phyloP scores from a whole-genome alignment of 1,284 basidiomycete species.

The Ceratobasidium sp. region DNA sequence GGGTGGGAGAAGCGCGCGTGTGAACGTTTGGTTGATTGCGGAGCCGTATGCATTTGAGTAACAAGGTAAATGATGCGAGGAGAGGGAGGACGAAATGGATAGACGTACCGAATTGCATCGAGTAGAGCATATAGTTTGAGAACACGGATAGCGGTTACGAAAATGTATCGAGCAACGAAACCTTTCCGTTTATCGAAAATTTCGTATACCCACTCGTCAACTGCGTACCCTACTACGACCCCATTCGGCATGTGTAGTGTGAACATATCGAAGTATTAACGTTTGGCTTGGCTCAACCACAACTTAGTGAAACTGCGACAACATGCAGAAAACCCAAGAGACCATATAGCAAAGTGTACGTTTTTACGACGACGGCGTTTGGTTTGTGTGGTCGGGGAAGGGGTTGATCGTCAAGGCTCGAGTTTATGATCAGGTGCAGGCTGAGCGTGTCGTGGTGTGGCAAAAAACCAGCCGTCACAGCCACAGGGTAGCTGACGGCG shows the following conservation, averaged over 20 bases:
- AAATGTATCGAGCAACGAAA: conserved; percentile 41
- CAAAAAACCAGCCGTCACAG: too few species aligned
- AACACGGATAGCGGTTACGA: conserved; percentile 45
- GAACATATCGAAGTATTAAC: conserved; percentile 32
- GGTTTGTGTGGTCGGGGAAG: background rate
- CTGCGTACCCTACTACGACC: conserved; percentile 38
- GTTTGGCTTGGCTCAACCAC: background rate
- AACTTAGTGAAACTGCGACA: conserved; percentile 7
- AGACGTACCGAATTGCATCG: conserved; percentile 44
- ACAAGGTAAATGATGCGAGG: background rate
- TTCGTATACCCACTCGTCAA: conserved; percentile 42
- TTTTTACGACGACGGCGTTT: background rate
- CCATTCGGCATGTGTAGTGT: conserved; percentile 21
- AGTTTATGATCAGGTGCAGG: too few species aligned
- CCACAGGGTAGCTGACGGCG: too few species aligned
- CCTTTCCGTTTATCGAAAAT: conserved; percentile 36
- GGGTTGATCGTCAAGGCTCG: too few species aligned
- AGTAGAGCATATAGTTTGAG: conserved; percentile 45
- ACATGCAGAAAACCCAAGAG: conserved; percentile 51
- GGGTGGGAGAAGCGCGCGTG: conserved; percentile 57
- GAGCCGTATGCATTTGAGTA: conserved; percentile 58
- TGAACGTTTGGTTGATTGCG: conserved; percentile 59
- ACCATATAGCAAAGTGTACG: background rate
- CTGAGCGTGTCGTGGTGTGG: too few species aligned
- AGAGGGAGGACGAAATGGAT: background rate